Evolutionary conservation across 2,329 filamentous ascomycete genomes (phyloP).

Genomic region (Didymellaceae sp.): DNA sequence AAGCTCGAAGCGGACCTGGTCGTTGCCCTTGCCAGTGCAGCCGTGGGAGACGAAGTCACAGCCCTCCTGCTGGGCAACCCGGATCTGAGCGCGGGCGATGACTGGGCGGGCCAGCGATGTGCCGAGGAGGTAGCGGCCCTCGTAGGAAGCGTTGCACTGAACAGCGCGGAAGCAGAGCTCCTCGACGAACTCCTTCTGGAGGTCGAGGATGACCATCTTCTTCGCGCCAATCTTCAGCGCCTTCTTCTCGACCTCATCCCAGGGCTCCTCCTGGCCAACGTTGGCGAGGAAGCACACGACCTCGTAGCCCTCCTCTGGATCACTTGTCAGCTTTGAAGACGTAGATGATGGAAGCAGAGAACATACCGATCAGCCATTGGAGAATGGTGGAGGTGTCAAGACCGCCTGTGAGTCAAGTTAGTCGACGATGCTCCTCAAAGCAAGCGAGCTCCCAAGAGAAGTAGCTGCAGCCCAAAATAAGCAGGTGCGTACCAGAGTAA

Average conservation of each 20-base stretch:
- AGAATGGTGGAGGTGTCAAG: constrained; percentile 63
- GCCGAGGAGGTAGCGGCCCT: constrained; percentile 63
- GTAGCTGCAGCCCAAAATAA: not conserved
- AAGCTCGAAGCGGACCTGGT: constrained; percentile 71
- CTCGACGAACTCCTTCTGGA: constrained; percentile 78
- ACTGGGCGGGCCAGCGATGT: constrained; percentile 72
- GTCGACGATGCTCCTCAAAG: constrained; percentile 16
- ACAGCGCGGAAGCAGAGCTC: constrained; percentile 82
- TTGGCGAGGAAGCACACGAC: constrained; percentile 67
- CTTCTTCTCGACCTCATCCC: constrained; percentile 69
- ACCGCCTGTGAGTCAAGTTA: constrained; percentile 53
- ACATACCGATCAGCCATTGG: constrained; percentile 46
- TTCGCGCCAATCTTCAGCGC: constrained; percentile 72
- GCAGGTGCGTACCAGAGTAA: constrained; percentile 50
- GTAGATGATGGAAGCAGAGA: not conserved
- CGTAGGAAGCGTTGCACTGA: constrained; percentile 67
- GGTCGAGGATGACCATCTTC: constrained; percentile 68
- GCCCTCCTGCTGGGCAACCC: constrained; percentile 67
- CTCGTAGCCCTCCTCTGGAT: constrained; percentile 61
- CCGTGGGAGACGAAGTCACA: constrained; percentile 60
- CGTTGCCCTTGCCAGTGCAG: constrained; percentile 60
- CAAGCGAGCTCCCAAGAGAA: not conserved
- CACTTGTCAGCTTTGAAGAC: constrained; percentile 12
- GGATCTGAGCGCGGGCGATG: constrained; percentile 72
- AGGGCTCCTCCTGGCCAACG: constrained; percentile 66